Evolutionary conservation across 257 asterid genomes (phyloP), one percentile per base, ranked within the genome.

Genomic region (Echium plantagineum): DNA sequence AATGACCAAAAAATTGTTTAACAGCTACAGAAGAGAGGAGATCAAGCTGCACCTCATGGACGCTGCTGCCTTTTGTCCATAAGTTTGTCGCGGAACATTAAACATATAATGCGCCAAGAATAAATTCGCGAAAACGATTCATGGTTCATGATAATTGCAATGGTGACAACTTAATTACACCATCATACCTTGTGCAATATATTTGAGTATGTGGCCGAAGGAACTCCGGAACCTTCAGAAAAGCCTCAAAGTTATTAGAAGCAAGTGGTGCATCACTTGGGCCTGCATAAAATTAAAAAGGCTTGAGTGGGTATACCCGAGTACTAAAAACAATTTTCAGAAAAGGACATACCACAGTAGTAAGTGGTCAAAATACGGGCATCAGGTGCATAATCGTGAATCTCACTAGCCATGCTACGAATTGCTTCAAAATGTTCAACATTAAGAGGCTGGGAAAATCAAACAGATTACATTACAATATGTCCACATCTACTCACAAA

Each of bases 381-480:
- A 84, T 93, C 97, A 51, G 97, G 94, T 75, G 98, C 95, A 57
- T 88, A 93, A 52, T 95, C 94, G 74, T 89, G 98, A 77, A 93
- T 83, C 71, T 83, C 98, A 71, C 94, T 73, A 54, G 98, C 98
- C 97, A 89, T 82, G 69, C 55, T 68, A 69, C 97, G 94, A 58
- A 93, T 67, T 61, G 78, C 84, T 69, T 89, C 83, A 69, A 81
- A 93, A 57, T 93, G 98, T 63, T 86, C 90, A 61, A 80, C 76
- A 71, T 86, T 86, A 63, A 86, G 87, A 1, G 98, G 98, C 98
- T 89, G 94, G 68, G 55, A 63, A 21, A 69, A 66, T 69, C 72
- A 61, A 63, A 58, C 24, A 60, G 52, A 67, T 62, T 51, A 61
- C 64, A 38, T 67, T 59, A 63, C 35, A 21, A 18, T 38, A 59